phyloP scores from a whole-genome alignment of 345 rosid species.

The Eucalyptus leucophloia region DNA sequence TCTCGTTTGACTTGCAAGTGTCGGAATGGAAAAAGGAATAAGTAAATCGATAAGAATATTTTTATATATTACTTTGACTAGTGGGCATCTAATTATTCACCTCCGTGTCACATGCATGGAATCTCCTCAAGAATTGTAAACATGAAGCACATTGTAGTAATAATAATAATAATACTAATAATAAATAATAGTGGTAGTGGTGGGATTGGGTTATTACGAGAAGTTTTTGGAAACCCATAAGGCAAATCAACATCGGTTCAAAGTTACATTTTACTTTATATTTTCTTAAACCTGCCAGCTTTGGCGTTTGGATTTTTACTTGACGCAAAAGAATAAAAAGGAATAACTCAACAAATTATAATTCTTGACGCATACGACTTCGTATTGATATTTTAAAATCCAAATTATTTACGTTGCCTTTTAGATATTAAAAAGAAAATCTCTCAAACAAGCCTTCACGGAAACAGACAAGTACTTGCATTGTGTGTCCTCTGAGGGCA shows the following conservation, averaged over 20 bases:
- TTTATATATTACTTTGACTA: neutral
- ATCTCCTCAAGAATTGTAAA: neutral
- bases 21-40: neutral
- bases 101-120: neutral
- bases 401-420: neutral
- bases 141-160: neutral
- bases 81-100: neutral
- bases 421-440: neutral
- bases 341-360: neutral
- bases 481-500: neutral
- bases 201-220: neutral
- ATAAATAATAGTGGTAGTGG: neutral
- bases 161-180: neutral
- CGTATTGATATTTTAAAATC: neutral
- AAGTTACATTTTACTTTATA: neutral
- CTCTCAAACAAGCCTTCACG: neutral
- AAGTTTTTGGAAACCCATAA: neutral
- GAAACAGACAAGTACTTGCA: neutral
- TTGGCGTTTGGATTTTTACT: neutral
- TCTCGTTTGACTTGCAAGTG: neutral
- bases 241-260: neutral
- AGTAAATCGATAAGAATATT: neutral
- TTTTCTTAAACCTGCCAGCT: neutral
- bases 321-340: neutral
- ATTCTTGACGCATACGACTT: neutral